Evolutionary conservation across 768 basidiomycete genomes (phyloP), one percentile per base, ranked within the genome.

Genomic region (Tulasnella sp.): DNA sequence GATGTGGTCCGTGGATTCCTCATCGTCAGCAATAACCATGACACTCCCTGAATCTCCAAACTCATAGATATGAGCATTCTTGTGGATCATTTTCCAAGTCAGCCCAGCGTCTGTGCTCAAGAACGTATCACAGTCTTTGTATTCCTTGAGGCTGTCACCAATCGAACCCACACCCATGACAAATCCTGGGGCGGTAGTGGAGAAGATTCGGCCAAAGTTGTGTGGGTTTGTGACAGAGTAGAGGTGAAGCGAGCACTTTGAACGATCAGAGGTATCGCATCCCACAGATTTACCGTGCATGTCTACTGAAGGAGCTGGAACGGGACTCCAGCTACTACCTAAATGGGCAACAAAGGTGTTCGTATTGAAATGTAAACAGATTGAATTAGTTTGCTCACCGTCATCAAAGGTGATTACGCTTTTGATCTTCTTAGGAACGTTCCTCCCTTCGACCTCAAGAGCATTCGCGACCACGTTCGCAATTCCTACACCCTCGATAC

Each of bases 81-180:
- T 67, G 37, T 70, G 69, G 8, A 81, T 72, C 82, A 88, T 89
- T 20, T 60, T 67, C 93, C 95, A 99, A 4, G 77, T 76, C 12
- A 90, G 58, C 1, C 95, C 95, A 0, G 81, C 91, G 60, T 99
- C 88, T 0, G 73, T 82, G 58, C 88, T 92, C 54, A 98, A 63
- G 70, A 95, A 99, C 0, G 93, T 96, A 59, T 95, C 89, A 60
- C 85, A 81, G 32, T 95, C 81, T 37, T 83, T 78, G 59, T 96
- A 96, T 0, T 77, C 68, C 15, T 69, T 62, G 6, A 96, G 69
- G 10, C 67, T 64, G 19, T 72, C 66, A 2, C 93, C 91, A 31
- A 95, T 74, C 0, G 79, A 84, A 5, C 95, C 95, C 1, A 98
- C 90, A n/a, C 86, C 93, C 86, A 99, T 93, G 25, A 88, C 82